Evolutionary conservation across 495 filamentous ascomycete genomes (phyloP).

Genomic region (Xylaria castorea): DNA sequence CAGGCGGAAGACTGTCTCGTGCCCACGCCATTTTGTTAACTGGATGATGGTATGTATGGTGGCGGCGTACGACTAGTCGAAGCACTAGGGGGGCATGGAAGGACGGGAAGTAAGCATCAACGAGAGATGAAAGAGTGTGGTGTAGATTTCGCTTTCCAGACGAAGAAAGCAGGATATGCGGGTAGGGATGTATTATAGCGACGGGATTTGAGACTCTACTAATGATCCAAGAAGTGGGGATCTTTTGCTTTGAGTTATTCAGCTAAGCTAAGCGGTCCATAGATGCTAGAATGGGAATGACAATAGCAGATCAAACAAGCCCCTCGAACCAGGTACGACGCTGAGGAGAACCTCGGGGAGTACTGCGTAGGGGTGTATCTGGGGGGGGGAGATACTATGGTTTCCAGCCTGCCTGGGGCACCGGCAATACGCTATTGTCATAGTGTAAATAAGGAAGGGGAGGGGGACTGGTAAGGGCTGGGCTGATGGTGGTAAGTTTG

Average conservation of each 20-base stretch:
- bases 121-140: background rate
- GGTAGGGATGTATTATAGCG: slow-evolving; percentile 9
- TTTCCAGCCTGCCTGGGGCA: slow-evolving; percentile 6
- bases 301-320: slow-evolving; percentile 24
- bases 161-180: background rate
- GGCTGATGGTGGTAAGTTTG: slow-evolving; percentile 18
- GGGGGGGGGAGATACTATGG: background rate
- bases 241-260: background rate
- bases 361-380: background rate
- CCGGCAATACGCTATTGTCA: background rate
- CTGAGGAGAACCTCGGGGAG: background rate
- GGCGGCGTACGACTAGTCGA: slow-evolving; percentile 1
- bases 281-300: slow-evolving; percentile 13
- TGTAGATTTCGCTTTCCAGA: background rate
- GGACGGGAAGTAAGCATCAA: background rate
- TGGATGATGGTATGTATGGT: slow-evolving; percentile 13
- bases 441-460: slow-evolving; percentile 1
- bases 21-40: slow-evolving; percentile 27
- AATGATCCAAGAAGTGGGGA: background rate
- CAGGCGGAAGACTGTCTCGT: slow-evolving; percentile 28
- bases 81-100: slow-evolving; percentile 13
- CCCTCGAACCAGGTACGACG: slow-evolving; percentile 6
- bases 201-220: background rate
- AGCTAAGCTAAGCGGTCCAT: slow-evolving; percentile 17
- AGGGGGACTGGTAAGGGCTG: slow-evolving; percentile 8